Base-by-base conservation (phyloP, 345 rosid species). In the Aegle marmelos region DNA sequence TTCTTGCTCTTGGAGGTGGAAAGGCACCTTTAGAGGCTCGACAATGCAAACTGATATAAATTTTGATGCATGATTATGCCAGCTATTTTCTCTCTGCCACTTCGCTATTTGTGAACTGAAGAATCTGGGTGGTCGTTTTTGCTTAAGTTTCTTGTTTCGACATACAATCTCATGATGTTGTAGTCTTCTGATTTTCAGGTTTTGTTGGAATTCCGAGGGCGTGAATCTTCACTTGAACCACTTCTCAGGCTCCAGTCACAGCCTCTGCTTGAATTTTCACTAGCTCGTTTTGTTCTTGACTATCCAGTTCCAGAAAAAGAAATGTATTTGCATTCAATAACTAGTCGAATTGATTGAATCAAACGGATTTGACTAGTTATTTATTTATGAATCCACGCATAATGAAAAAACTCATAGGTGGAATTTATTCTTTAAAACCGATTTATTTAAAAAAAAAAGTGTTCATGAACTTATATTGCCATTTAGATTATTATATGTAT, bases 1-100 rank as follows among this genome's bases (percentile, higher is more conserved):
- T 94, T 78, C 97, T 94, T 70, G 97, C 95, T 57, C 95, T 93
- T 75, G 98, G 98, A 72, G 98, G 97, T 73, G 98, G 97, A 66
- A 94, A 89, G 80, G 88, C 95, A 1, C 97, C 98, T 66, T 78
- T 89, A 14, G 85, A 91, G 91, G 94, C 93, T 75, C 83, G 81
- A 31, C 6, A 53, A 58, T 69, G 17, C 48, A 70, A 77, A 34
- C 73, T 58, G 28, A 28, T 67, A 2, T 10, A 53, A 53, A n/a
- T 34, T 24, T 62, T 21, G 17, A 17, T 74, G 60, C 45, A 45
- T 13, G 50, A 41, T 75, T 22, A 13, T 24, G 54, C 2, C 56
- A 9, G 33, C 3, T 63, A 2, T 7, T 66, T 50, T 68, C 10
- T 54, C n/a, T 5, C 27, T 13, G 28, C 3, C 17, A n/a, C 58